Base-by-base conservation (phyloP, 805 yeast genomes). In the Wickerhamiella domercqiae region DNA sequence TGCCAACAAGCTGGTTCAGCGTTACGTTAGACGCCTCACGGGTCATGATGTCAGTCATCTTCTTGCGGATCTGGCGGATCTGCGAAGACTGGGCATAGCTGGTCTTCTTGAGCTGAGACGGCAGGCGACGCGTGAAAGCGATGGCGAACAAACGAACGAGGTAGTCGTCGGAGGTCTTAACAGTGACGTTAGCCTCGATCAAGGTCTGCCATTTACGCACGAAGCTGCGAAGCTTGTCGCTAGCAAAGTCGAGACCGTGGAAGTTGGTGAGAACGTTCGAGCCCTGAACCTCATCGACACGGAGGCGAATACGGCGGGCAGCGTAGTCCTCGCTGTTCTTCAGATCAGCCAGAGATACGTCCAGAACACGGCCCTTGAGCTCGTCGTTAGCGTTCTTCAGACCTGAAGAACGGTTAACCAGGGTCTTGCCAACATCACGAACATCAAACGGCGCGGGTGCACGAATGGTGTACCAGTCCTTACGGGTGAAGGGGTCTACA, bases 271-370 rank as follows among this genome's bases (percentile, higher is more conserved):
- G 75, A 62, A 86, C 75, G 78, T 86, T 84, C 73, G 83, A 82
- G 71, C 96, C 97, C 73, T 87, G 95, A 56, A 86, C 94, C 72
- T 87, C 97, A 61, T 86, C 97, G 57, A 87, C 94, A 73, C 96
- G 84, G 70, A 87, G 81, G 70, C 79, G 82, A 63, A 87, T 71
- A 73, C 87, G 84, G 77, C 93, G 87, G 82, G 78, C 79, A 51
- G 96, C 77, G 76, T 86, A 94, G 72, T 87, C 97, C 74, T 87
- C 97, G 60, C 93, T 82, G 61, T 94, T 94, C 73, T 87, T 96
- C 62, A 87, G 76, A 68, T 87, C 97, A 58, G 96, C 97, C 54
- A 87, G 75, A 53, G 83, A 78, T 53, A 86, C 84, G 70, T 87
- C 97, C 56, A 87, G 77, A 56, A 87, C 81, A 70, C 97, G 84